Conservation (phyloP, 495 filamentous ascomycete genomes). For the Sporormia fimetaria region DNA sequence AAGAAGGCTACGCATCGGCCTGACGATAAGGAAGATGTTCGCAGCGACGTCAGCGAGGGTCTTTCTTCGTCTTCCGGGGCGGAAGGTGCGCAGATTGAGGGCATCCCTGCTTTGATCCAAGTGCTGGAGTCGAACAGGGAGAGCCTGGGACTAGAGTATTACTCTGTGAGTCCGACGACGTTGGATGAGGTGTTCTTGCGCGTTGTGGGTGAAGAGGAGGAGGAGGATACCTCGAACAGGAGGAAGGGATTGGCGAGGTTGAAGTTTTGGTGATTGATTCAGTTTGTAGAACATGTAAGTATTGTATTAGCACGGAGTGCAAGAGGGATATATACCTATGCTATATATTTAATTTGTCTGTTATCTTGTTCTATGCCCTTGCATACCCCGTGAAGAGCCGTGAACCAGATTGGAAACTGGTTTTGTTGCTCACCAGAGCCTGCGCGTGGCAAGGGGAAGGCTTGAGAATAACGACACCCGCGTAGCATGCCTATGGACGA, state of each 20-base stretch:
- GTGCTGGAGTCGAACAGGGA: slow-evolving; percentile 57
- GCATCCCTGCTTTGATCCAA: slow-evolving; percentile 55
- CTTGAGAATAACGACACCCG: too few species aligned
- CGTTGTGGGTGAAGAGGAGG: slow-evolving; percentile 72
- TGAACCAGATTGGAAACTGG: too few species aligned
- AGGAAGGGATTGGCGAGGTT: slow-evolving; percentile 4
- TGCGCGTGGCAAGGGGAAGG: too few species aligned
- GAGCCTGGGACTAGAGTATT: slow-evolving; percentile 61
- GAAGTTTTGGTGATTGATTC: slow-evolving; percentile 1
- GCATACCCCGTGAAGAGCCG: too few species aligned
- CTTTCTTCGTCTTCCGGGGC: not conserved
- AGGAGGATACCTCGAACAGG: slow-evolving; percentile 12
- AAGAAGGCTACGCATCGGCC: not conserved
- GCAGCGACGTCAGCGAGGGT: not conserved
- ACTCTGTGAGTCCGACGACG: slow-evolving; percentile 69
- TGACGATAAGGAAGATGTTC: slow-evolving; percentile 13
- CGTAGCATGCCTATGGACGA: too few species aligned
- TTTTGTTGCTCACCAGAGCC: too few species aligned
- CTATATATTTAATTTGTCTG: too few species aligned
- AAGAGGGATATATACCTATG: too few species aligned
- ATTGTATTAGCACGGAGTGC: too few species aligned
- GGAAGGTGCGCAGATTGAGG: slow-evolving; percentile 9
- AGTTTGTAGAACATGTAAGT: too few species aligned
- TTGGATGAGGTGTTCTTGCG: slow-evolving; percentile 80
- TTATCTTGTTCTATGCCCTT: too few species aligned